These are phyloP conservation scores for Pythium folliculosum DNA, from an alignment of 352 stramenopile species.

Conservation along the genomic window DNA sequence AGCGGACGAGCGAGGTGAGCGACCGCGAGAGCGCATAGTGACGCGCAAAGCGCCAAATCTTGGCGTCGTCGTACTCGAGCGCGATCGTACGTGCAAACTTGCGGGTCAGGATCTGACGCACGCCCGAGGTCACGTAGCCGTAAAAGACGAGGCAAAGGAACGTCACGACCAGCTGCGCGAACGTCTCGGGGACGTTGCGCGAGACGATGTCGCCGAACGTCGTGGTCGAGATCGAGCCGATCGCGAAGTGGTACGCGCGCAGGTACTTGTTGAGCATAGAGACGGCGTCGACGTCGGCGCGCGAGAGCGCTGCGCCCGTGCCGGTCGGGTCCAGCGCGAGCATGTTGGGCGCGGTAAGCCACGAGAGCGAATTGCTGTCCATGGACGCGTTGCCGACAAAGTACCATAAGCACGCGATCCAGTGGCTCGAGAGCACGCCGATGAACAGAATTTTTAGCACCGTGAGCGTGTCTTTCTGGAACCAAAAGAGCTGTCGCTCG, in stretches of 20 bases:
- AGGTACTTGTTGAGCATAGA: constrained; percentile 37
- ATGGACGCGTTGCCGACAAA: constrained; percentile 21
- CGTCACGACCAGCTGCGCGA: constrained; percentile 28
- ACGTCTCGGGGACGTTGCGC: constrained; percentile 29
- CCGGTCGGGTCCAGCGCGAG: constrained; percentile 20
- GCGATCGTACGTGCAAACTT: constrained; percentile 28
- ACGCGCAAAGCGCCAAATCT: constrained; percentile 21
- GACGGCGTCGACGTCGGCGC: constrained; percentile 15
- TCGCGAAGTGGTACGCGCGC: constrained; percentile 35
- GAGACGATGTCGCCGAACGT: constrained; percentile 35
- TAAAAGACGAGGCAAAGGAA: constrained; percentile 37
- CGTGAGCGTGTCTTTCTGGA: constrained; percentile 28
- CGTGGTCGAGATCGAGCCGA: constrained; percentile 35
- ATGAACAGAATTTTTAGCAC: constrained; percentile 34
- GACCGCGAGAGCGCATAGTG: constrained; percentile 26
- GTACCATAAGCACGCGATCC: constrained; percentile 35
- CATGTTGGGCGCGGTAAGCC: constrained; percentile 30
- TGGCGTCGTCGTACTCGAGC: constrained; percentile 24
- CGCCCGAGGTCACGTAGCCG: constrained; percentile 31
- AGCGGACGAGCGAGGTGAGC: constrained; percentile 15
- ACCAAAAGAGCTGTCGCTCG: constrained; percentile 27
- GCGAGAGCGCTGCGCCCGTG: constrained; percentile 4
- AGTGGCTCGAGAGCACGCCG: constrained; percentile 32
- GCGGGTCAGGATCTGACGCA: constrained; percentile 29
- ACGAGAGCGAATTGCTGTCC: constrained; percentile 24